Evolutionary conservation across 306 rosid species (phyloP).

Genomic region (Quillaja saponaria): DNA sequence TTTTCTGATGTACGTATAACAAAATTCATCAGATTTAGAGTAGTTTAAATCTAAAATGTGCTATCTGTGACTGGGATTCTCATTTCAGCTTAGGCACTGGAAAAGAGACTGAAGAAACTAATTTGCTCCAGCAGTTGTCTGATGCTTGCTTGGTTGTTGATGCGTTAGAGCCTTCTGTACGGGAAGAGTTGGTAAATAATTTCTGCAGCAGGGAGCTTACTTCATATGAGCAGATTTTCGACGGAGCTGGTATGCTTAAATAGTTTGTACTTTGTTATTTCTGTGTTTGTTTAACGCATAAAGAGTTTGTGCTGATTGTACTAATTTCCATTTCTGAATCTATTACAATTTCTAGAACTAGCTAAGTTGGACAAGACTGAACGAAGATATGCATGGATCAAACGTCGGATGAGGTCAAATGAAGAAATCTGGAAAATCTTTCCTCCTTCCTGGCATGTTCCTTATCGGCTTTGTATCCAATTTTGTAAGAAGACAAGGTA

Average conservation of each 20-base stretch:
- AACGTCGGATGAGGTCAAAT: constrained; percentile 95
- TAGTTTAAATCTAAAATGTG: constrained; percentile 11
- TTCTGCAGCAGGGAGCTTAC: constrained; percentile 96
- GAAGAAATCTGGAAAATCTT: constrained; percentile 97
- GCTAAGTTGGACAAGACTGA: constrained; percentile 98
- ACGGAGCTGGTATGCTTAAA: constrained; percentile 85
- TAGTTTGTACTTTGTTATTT: constrained; percentile 15
- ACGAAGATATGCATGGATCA: constrained; percentile 99
- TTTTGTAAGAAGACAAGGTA: constrained; percentile 97
- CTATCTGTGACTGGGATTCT: constrained; percentile 38
- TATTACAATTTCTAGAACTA: constrained; percentile 53
- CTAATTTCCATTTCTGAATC: constrained; percentile 23
- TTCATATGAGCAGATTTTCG: constrained; percentile 95
- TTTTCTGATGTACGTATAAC: neutral
- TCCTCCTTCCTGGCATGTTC: constrained; percentile 95
- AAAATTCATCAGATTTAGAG: constrained; percentile 19
- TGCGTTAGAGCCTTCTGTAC: constrained; percentile 96
- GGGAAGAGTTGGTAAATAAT: constrained; percentile 94
- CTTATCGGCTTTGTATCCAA: constrained; percentile 89
- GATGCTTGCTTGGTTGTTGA: constrained; percentile 98
- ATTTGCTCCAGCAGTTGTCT: constrained; percentile 87
- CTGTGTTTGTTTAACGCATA: constrained; percentile 22
- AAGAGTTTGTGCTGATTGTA: constrained; percentile 18
- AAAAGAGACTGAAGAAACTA: constrained; percentile 91
- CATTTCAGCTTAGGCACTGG: constrained; percentile 98